phyloP scores from a whole-genome alignment of 192 early-diverging fungal species.

The Kickxella alabastrina region DNA sequence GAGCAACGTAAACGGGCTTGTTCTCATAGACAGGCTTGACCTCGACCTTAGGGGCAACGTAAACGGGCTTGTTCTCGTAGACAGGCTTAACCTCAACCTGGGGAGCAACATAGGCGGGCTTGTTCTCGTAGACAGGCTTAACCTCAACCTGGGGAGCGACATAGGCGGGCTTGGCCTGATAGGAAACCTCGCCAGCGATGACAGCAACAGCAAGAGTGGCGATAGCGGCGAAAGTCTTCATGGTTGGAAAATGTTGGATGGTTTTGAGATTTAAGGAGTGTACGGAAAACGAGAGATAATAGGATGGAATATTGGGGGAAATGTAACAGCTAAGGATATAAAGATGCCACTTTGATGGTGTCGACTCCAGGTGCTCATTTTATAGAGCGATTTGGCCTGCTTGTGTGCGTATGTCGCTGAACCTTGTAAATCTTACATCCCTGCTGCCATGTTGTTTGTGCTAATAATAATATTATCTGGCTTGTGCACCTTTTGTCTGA shows the following conservation, averaged over 20 bases:
- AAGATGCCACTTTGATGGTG: neutral
- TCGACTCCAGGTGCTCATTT: neutral
- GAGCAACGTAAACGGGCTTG: constrained; percentile 9
- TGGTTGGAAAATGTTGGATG: constrained; percentile 8
- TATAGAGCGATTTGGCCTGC: neutral
- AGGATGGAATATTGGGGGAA: neutral
- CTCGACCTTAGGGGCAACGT: neutral
- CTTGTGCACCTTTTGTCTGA: too few relatives aligned
- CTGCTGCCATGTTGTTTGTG: too few relatives aligned
- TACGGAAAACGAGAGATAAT: neutral
- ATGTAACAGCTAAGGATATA: neutral
- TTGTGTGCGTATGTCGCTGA: too few relatives aligned
- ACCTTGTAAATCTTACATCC: too few relatives aligned
- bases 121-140: constrained; percentile 9
- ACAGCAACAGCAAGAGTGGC: constrained; percentile 25
- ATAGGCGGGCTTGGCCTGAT: constrained; percentile 20
- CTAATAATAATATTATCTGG: too few relatives aligned
- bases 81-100: constrained; percentile 16
- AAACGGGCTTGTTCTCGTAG: constrained; percentile 8
- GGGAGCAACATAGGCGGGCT: too few relatives aligned
- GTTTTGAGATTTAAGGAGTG: neutral
- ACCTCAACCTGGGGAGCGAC: constrained; percentile 10
- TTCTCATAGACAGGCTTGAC: constrained; percentile 7
- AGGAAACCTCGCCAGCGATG: constrained; percentile 22
- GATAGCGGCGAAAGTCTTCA: constrained; percentile 33